phyloP scores from a whole-genome alignment of 352 stramenopile genomes.

The Phytophthora chlamydospora region DNA sequence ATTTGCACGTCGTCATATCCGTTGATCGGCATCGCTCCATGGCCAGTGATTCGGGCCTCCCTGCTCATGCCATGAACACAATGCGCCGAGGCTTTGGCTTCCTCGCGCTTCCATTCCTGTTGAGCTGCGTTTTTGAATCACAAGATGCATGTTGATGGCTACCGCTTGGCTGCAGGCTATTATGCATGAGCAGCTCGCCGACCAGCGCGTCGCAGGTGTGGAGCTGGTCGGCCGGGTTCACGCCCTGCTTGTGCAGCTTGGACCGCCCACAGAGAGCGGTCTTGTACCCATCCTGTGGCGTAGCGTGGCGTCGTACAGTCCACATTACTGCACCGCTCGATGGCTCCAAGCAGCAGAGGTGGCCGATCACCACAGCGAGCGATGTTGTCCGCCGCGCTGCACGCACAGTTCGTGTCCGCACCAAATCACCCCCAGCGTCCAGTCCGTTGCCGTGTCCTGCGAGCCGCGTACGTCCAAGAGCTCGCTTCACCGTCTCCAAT shows the following conservation, averaged over 20 bases:
- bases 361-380: background rate
- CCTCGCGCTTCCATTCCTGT: background rate
- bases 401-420: background rate
- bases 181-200: slow-evolving; percentile 1
- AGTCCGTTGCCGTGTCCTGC: no score
- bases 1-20: slow-evolving; percentile 10
- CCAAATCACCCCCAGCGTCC: slow-evolving; percentile 1
- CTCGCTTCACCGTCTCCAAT: background rate
- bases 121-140: slow-evolving; percentile 9
- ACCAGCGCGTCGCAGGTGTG: slow-evolving; percentile 20
- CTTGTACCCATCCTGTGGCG: slow-evolving; percentile 24
- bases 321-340: background rate
- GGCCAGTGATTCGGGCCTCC: background rate
- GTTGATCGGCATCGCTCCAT: slow-evolving; percentile 1
- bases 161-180: background rate
- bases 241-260: background rate
- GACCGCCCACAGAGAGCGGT: background rate
- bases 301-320: slow-evolving; percentile 14
- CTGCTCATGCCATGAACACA: background rate
- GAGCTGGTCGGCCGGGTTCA: slow-evolving; percentile 17
- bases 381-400: background rate
- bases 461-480: no score
- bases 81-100: slow-evolving; percentile 8
- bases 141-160: slow-evolving; percentile 12
- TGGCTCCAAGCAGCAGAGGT: background rate